A percentile compares a stretch with the other conserved stretches of the same genome.
Evolutionary conservation across 2,329 filamentous ascomycete species (phyloP).

Genomic region (Colletotrichum tanaceti): DNA sequence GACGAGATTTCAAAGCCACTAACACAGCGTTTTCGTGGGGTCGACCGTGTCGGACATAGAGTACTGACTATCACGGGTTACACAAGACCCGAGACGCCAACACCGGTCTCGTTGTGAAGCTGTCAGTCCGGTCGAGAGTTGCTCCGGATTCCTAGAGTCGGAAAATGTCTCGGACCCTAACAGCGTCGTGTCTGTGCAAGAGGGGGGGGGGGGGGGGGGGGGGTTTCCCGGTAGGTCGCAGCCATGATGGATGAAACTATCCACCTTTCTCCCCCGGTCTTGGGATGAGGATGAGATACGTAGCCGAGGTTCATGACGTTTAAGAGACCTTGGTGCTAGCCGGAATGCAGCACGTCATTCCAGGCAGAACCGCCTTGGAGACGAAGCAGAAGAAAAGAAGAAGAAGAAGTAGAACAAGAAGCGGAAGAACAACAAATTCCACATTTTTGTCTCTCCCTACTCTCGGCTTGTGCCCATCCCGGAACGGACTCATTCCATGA

Average conservation of each 20-base stretch:
- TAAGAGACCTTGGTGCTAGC: conserved; percentile 10
- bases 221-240: conserved; percentile 9
- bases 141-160: conserved; percentile 31
- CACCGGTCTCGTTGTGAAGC: too few relatives aligned
- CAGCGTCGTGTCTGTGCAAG: conserved; percentile 1
- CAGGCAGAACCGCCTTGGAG: conserved; percentile 6
- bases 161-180: conserved; percentile 15
- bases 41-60: not conserved
- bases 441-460: conserved; percentile 23
- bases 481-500: conserved; percentile 22
- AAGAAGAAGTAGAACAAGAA: too few relatives aligned
- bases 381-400: not conserved
- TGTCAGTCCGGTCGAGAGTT: not conserved
- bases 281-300: too few relatives aligned
- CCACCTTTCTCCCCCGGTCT: too few relatives aligned
- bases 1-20: not conserved
- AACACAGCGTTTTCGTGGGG: not conserved
- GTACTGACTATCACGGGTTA: not conserved
- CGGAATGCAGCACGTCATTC: conserved; percentile 28
- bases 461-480: conserved; percentile 19
- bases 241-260: not conserved
- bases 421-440: not conserved
- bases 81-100: not conserved
- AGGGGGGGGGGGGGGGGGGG: too few relatives aligned
- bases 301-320: not conserved